A percentile compares a stretch with the other conserved stretches of the same genome.
These are phyloP conservation scores for Naumovozyma castellii DNA, from an alignment of 805 yeast species.

Conservation along the genomic window DNA sequence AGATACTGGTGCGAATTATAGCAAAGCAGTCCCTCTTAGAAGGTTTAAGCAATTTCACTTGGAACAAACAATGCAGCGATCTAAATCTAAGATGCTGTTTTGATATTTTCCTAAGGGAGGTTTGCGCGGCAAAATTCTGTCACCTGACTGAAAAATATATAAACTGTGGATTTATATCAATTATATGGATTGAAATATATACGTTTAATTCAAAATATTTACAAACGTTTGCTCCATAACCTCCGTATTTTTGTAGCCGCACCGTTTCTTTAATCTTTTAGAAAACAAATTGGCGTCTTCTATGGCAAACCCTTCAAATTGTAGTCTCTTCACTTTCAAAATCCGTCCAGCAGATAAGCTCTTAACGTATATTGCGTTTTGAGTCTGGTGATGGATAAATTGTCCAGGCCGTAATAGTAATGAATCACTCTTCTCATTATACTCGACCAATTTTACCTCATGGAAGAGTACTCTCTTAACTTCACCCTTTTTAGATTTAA, in stretches of 20 bases:
- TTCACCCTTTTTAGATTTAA: constrained; percentile 30
- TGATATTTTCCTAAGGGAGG: no score
- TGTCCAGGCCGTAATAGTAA: constrained; percentile 19
- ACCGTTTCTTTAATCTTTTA: constrained; percentile 36
- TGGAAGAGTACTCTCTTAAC: constrained; percentile 42
- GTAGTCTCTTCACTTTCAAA: constrained; percentile 33
- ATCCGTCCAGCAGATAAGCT: constrained; percentile 36
- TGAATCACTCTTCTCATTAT: background rate
- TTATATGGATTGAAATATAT: no score
- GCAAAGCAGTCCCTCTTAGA: no score
- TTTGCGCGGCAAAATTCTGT: no score
- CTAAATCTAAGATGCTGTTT: no score
- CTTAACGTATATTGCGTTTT: constrained; percentile 27
- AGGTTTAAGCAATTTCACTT: no score
- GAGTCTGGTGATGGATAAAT: constrained; percentile 20
- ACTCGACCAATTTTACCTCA: constrained; percentile 22
- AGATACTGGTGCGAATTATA: background rate
- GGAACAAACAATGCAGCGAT: no score
- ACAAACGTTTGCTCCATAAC: background rate
- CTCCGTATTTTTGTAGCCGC: constrained; percentile 14
- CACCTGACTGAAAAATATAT: no score
- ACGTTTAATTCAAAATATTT: no score
- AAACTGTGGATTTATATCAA: no score
- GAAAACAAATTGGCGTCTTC: constrained; percentile 41
- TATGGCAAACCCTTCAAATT: constrained; percentile 44